Evolutionary conservation across 768 basidiomycete species (phyloP), one percentile per base, ranked within the genome.

Genomic region (Cystoderma amianthinum): DNA sequence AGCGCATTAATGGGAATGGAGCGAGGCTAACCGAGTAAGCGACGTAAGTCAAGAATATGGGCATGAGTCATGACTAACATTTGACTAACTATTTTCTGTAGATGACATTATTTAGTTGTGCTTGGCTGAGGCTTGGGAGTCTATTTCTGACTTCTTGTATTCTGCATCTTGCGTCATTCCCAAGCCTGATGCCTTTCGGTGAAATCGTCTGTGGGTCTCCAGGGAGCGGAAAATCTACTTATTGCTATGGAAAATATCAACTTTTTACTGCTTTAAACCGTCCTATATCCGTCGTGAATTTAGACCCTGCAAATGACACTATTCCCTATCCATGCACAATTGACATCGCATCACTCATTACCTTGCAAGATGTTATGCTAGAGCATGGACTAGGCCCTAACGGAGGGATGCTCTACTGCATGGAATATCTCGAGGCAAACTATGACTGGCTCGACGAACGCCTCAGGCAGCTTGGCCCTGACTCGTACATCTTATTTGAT

Each of bases 391-490:
- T 99, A 1, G 96, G 96, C 0, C 96, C 96, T 0, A 99, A 99
- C 50, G 96, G 96, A 11, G 95, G 79, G 4, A 89, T 97, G 83
- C 62, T 98, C 19, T 98, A 92, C 54, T 95, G 92, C 56, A 86
- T 96, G 76, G 94, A 97, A 56, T 96, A 97, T 54, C 75, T 99
- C 7, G 94, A 98, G 52, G 80, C 72, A n/a, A 98, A 98, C 60
- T 80, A 82, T 48, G 96, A 98, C 59, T 86, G 86, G 82, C 70
- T 95, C 7, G 78, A 88, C 60, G 76, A 73, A 41, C 66, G 75
- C 25, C 58, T 93, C 51, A 68, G 64, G 40, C 80, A 75, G 52
- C 66, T 85, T 16, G 84, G 79, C 13, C 65, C 69, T 19, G 86
- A 89, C 48, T 80, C 80, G 17, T 97, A 95, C 61, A 76, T 97